Conservation (phyloP, 148 eudicot species). For the Beta vulgaris region DNA sequence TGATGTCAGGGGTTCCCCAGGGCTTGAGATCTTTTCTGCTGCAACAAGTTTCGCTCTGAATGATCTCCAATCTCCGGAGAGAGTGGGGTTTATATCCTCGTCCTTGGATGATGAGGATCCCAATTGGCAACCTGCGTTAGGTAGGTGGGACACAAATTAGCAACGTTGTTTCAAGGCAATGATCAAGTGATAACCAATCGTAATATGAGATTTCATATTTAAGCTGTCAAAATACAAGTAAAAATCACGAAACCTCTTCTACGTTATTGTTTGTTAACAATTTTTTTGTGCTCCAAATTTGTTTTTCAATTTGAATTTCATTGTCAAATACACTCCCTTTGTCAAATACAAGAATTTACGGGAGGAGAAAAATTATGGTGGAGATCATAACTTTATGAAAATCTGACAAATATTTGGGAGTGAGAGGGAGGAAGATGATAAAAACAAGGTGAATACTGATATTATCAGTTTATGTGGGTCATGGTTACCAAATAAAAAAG, state of each 20-base stretch:
- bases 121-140: conserved; percentile 40
- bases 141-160: too few relatives aligned
- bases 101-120: conserved; percentile 50
- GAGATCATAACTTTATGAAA: too few relatives aligned
- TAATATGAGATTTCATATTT: too few relatives aligned
- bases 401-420: neutral
- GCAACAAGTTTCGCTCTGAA: conserved; percentile 80
- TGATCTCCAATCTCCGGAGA: conserved; percentile 68
- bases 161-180: neutral
- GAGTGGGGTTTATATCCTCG: conserved; percentile 37
- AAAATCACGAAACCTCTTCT: neutral
- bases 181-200: neutral
- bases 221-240: neutral
- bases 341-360: too few relatives aligned
- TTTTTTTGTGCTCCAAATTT: neutral
- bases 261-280: neutral
- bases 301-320: neutral
- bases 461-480: too few relatives aligned
- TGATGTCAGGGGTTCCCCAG: conserved; percentile 24
- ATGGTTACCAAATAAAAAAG: too few relatives aligned
- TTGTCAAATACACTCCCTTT: too few relatives aligned
- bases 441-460: too few relatives aligned
- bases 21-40: conserved; percentile 36
- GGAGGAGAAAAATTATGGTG: too few relatives aligned
- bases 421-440: too few relatives aligned